Base-by-base conservation (phyloP, 176 grass and related monocot species). In the Oryza officinalis region DNA sequence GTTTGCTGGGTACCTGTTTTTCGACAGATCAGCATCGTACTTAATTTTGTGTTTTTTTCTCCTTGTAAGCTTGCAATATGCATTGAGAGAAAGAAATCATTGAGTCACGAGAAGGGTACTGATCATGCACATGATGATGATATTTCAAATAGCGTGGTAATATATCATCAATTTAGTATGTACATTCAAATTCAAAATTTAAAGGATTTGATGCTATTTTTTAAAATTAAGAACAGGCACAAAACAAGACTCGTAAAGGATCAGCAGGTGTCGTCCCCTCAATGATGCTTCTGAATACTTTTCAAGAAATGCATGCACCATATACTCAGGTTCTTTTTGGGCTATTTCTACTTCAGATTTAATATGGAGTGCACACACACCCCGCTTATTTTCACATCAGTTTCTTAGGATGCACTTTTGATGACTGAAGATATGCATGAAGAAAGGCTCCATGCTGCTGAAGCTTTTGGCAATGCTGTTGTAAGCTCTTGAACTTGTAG, bases 351-450 rank as follows among this genome's bases (percentile, higher is more conserved):
- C n/a, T 85, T 44, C 32, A 77, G 25, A 74, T 84, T 74, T 65
- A 75, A 66, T 47, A 81, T 88, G 50, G 47, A 30, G 45, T 77
- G 28, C 52, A 26, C n/a, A 43, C 52, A 74, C 86, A 61, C 65
- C 52, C 6, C 9, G 2, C 85, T 81, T 75, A 83, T 86, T 72
- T 81, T 85, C 44, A 46, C 38, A 91, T 95, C 74, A 81, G 75
- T 86, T 87, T 88, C 85, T 81, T 90, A 98, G 96, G 88, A 93
- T 90, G 89, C 93, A 79, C 93, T 89, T 67, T 81, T 98, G 88
- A 94, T 98, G 96, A 95, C 96, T 32, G 96, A 98, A 94, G 96
- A 98, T 87, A 98, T 98, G 96, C 96, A 98, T 81, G 96, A 98
- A 93, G 96, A 98, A 92, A 94, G 96, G 74, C 69, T 98, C 67